Evolutionary conservation across 352 stramenopile species (phyloP).

Genomic region (Phytophthora multivora): DNA sequence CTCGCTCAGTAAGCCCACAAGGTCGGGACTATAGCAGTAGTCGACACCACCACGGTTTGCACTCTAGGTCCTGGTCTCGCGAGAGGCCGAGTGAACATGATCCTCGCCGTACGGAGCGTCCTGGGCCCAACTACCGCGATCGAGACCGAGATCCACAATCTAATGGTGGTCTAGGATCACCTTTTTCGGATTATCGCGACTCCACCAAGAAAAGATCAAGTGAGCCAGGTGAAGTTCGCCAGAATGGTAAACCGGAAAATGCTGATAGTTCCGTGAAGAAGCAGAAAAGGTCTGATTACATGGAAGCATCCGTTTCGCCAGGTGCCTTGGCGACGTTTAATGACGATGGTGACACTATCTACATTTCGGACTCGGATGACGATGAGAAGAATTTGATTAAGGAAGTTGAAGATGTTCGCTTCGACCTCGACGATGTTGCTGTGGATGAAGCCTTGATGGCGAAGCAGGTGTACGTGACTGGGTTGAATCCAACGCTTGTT

Average conservation of each 20-base stretch:
- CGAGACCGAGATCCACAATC: slow-evolving; percentile 17
- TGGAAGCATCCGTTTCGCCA: slow-evolving; percentile 12
- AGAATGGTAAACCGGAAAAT: slow-evolving; percentile 18
- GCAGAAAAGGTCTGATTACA: slow-evolving; percentile 18
- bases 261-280: slow-evolving; percentile 29
- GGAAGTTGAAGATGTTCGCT: slow-evolving; percentile 54
- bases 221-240: slow-evolving; percentile 17
- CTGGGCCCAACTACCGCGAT: slow-evolving; percentile 10
- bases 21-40: slow-evolving; percentile 24
- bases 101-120: slow-evolving; percentile 9
- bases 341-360: slow-evolving; percentile 35
- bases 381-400: slow-evolving; percentile 35
- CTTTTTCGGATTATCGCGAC: slow-evolving; percentile 9
- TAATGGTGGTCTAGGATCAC: slow-evolving; percentile 8
- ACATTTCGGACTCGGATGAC: slow-evolving; percentile 62
- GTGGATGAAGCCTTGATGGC: slow-evolving; percentile 45
- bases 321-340: slow-evolving; percentile 36
- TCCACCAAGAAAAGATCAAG: slow-evolving; percentile 8
- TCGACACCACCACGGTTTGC: slow-evolving; percentile 19
- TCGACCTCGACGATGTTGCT: slow-evolving; percentile 44
- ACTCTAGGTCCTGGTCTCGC: slow-evolving; percentile 30
- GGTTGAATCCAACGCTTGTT: slow-evolving; percentile 48
- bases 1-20: slow-evolving; percentile 33
- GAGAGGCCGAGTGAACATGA: slow-evolving; percentile 34
- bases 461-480: slow-evolving; percentile 63